Conservation (phyloP, 768 basidiomycete species). For the Megacollybia marginata region DNA sequence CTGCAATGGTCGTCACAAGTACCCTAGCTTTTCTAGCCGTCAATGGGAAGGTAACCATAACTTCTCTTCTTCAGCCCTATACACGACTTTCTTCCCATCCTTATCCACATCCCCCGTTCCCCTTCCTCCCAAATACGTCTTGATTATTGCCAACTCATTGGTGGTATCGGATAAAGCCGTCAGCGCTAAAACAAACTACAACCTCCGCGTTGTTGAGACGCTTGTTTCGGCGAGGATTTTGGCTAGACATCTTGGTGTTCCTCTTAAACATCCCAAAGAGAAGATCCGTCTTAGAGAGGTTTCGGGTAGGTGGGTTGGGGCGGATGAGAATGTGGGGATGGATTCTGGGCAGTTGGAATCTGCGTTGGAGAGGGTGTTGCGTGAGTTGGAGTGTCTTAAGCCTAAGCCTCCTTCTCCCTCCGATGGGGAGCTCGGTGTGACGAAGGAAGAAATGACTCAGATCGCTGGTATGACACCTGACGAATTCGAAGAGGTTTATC, state of each 20-base stretch:
- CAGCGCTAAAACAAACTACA: conserved; percentile 73
- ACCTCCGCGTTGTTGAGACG: conserved; percentile 86
- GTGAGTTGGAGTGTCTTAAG: conserved; percentile 46
- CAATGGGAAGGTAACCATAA: conserved; percentile 60
- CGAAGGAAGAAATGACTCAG: conserved; percentile 66
- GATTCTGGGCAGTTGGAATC: conserved; percentile 35
- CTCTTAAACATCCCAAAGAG: too few relatives aligned
- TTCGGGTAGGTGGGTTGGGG: conserved; percentile 46
- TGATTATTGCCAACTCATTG: conserved; percentile 77
- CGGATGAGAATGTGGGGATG: conserved; percentile 36
- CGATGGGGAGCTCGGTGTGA: conserved; percentile 54
- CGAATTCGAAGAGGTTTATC: conserved; percentile 58
- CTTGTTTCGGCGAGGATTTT: conserved; percentile 74
- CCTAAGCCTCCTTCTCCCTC: conserved; percentile 31
- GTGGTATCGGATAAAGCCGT: conserved; percentile 76
- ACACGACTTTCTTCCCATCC: conserved; percentile 83
- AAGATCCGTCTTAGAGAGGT: conserved; percentile 51
- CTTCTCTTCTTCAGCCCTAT: conserved; percentile 49
- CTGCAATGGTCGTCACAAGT: conserved; percentile 86
- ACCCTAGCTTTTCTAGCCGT: conserved; percentile 74
- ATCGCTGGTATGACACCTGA: conserved; percentile 49
- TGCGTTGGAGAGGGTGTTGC: conserved; percentile 38
- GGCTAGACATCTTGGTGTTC: conserved; percentile 47
- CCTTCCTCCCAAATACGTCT: conserved; percentile 49
- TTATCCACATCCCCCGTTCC: too few relatives aligned